These are phyloP conservation scores for Shiraia bambusicola DNA, from an alignment of 2,329 filamentous ascomycete species.

Conservation along the genomic window DNA sequence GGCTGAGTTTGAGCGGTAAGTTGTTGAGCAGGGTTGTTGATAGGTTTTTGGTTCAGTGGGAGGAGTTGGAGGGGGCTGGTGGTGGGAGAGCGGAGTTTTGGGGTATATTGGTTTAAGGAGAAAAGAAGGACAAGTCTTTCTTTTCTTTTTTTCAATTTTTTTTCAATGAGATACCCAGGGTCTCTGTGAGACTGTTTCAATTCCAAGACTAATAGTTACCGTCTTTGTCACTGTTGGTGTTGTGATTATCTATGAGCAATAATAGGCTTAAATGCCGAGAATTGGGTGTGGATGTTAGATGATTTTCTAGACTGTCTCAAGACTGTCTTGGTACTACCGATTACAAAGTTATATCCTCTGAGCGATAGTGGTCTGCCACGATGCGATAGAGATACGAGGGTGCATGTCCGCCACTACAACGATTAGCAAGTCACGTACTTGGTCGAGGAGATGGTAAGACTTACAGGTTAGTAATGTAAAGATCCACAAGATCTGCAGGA, in stretches of 20 bases:
- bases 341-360: constrained; percentile 65
- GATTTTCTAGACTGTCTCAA: no score
- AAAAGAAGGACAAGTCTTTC: neutral
- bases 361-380: constrained; percentile 73
- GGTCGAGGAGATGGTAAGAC: constrained; percentile 37
- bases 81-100: constrained; percentile 47
- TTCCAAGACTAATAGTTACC: no score
- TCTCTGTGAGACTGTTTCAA: no score
- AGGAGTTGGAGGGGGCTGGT: constrained; percentile 54
- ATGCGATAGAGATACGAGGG: constrained; percentile 72
- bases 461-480: constrained; percentile 84
- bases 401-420: constrained; percentile 62
- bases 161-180: no score
- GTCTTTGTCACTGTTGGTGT: no score
- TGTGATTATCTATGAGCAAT: no score
- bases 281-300: no score
- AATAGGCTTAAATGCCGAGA: no score
- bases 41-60: constrained; percentile 81
- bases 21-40: constrained; percentile 73
- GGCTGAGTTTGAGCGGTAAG: constrained; percentile 80
- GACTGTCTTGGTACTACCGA: neutral
- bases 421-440: constrained; percentile 11
- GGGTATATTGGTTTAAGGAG: constrained; percentile 41
- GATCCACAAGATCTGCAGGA: constrained; percentile 70
- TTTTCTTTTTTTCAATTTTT: no score